Evolutionary conservation across 1,284 basidiomycete species (phyloP), one percentile per base, ranked within the genome.

Genomic region (Trichosporon sp.): DNA sequence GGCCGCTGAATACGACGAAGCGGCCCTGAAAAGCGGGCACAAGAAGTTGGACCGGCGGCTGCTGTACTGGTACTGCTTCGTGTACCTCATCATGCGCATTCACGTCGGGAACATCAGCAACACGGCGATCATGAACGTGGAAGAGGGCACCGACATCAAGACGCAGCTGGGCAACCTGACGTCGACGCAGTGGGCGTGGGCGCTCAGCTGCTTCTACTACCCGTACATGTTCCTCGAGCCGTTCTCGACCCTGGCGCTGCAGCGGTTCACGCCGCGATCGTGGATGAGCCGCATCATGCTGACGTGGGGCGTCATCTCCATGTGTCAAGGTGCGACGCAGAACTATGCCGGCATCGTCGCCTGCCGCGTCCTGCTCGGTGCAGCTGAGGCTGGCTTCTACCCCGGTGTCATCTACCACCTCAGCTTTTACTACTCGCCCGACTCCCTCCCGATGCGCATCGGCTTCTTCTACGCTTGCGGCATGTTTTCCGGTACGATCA

Each of bases 321-420:
- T 70, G 68, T 70, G 68, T 56, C 64, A 51, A 12, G 66, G 44
- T 6, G 71, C 67, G 15, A 68, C 63, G 21, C 69, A 76, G 9
- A 80, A 75, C 65, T 81, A 76, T 56, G 69, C 73, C 8, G 75
- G 75, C 18, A 66, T 82, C 21, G 63, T 80, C 31, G 71, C 74
- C 2, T 69, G 78, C 27, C 75, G 83, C 2, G 74, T 83, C 68
- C 72, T 82, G 44, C 70, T 84, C 21, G 81, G 83, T 62, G 63
- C 82, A 32, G 62, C 76, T 70, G 70, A 80, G 27, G 70, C 70
- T 9, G 70, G 70, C 18, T 77, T 78, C 72, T 76, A 74, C 62
- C 77, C 77, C 4, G 81, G 80, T 4, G 79, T 80, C 3, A 60
- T 83, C 23, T 80, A 78, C 53, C 74, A 76, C 71, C 68, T 76